Base-by-base conservation (phyloP, 208 protist genomes). In the Trypanosoma conorhini region DNA sequence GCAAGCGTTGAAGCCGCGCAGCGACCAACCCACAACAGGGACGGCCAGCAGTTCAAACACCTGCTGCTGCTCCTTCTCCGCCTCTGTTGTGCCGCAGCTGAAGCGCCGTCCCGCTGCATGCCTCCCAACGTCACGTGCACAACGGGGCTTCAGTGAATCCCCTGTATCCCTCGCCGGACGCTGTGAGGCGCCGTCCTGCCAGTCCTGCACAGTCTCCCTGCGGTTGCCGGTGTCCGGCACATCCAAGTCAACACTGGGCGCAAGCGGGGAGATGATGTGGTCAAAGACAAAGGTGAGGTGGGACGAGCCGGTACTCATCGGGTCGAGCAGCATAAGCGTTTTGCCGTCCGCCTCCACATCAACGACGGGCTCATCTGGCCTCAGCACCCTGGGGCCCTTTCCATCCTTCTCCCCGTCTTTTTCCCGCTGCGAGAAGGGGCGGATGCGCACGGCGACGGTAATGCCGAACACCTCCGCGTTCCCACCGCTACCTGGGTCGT, bases 1-100 rank as follows among this genome's bases (percentile, higher is more conserved):
- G 72, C 91, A 93, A 0, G 79, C 76, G 79, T 97, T 93, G 70
- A 85, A 85, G 21, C 92, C 89, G 17, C 83, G 60, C 58, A 84
- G 61, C 9, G 78, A 84, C 4, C 70, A 72, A 3, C 88, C 76
- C 0, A 89, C 46, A 31, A 94, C 51, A 13, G 85, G 85, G 17
- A 77, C 46, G 15, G 65, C 88, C 21, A 89, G 66, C 17, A 75
- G 54, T 57, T 81, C 24, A 69, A 81, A 94, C 26, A 91, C 72
- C 24, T 56, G 44, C 1, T 79, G 69, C 59, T 94, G 88, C 71
- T 88, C 81, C 44, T 63, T 65, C 72, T 94, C 88, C 5, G 70
- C 83, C 42, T 71, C 74, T 42, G 35, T 51, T 86, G 69, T 28
- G 83, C 69, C 46, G 71, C 68, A 9, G 51, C 62, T 26, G 52